Conservation (phyloP, 106 monocot genomes). For the Platanthera guangdongensis region DNA sequence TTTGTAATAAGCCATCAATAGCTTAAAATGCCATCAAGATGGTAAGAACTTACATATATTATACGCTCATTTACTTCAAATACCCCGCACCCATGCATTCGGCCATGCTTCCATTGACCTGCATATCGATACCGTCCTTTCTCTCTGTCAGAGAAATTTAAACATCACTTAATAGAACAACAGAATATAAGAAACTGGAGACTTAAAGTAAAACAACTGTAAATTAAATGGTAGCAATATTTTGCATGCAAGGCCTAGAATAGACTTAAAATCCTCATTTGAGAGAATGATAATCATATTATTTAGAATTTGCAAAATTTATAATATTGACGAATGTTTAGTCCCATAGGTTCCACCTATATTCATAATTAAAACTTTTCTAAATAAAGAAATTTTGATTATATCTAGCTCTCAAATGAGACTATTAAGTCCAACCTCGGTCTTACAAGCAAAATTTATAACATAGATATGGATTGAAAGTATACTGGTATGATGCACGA, state of each 20-base stretch:
- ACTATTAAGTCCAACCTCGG: no score
- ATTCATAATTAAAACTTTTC: neutral
- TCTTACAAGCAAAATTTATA: no score
- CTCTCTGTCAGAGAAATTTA: slow-evolving; percentile 36
- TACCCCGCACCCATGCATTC: slow-evolving; percentile 86
- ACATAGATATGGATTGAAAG: no score
- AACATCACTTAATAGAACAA: slow-evolving; percentile 3
- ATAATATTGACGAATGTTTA: neutral
- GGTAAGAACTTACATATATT: slow-evolving; percentile 47
- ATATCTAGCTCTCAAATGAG: no score
- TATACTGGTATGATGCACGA: no score
- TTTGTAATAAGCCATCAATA: neutral
- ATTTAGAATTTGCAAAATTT: neutral
- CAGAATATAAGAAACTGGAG: neutral
- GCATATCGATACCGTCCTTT: slow-evolving; percentile 79
- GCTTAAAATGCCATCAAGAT: neutral
- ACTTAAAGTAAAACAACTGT: neutral
- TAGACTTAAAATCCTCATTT: neutral
- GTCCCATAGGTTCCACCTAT: neutral
- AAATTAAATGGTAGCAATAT: neutral
- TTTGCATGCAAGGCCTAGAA: neutral
- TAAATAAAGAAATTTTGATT: neutral
- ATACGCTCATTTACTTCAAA: slow-evolving; percentile 78
- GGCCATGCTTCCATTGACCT: slow-evolving; percentile 87
- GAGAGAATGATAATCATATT: neutral